phyloP scores from a whole-genome alignment of 441 rosid genomes.

The Corymbia citriodora region DNA sequence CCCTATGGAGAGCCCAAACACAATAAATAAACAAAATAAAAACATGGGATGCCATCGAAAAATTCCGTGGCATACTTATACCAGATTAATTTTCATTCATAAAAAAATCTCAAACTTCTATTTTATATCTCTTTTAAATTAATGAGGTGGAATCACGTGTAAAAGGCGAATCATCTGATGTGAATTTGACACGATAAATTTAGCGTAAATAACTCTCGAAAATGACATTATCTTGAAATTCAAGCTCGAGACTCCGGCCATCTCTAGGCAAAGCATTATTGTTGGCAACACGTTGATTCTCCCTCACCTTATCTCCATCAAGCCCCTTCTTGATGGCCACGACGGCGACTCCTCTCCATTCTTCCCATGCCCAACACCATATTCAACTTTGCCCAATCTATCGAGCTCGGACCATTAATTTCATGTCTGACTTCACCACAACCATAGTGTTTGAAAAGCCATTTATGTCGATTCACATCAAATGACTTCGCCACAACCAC shows the following conservation, averaged over 20 bases:
- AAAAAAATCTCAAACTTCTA: fast-evolving
- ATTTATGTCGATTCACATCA: neutral
- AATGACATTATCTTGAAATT: neutral
- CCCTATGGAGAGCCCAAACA: neutral
- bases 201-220: neutral
- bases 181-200: neutral
- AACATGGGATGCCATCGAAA: neutral
- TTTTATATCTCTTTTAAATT: neutral
- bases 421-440: fast-evolving
- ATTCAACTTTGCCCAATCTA: neutral
- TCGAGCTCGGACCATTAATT: fast-evolving
- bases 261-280: neutral
- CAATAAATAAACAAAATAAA: neutral
- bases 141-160: neutral
- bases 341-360: neutral
- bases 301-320: fast-evolving
- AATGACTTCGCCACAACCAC: too few relatives aligned
- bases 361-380: neutral
- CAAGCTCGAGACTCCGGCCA: neutral
- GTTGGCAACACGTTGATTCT: neutral
- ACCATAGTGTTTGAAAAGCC: fast-evolving
- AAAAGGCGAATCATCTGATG: too few relatives aligned
- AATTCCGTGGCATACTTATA: neutral
- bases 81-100: neutral
- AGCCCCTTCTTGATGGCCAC: neutral